Evolutionary conservation across 495 filamentous ascomycete species (phyloP).

Genomic region (Xylaria venustula): DNA sequence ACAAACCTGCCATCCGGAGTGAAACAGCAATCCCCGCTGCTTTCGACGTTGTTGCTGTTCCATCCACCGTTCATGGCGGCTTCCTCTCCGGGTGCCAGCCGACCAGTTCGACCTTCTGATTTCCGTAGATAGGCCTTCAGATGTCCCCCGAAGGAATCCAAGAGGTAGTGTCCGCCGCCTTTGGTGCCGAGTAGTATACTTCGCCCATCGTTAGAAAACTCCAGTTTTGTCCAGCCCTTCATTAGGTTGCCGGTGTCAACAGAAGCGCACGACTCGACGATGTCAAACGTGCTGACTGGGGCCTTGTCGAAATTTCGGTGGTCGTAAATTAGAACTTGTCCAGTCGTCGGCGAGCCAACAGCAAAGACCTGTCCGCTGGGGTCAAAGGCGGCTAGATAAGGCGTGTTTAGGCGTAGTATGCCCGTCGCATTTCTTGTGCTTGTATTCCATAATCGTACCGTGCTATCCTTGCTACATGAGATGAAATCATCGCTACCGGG

Average conservation of each 20-base stretch:
- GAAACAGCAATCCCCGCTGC: slow-evolving; percentile 81
- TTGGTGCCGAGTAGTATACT: slow-evolving; percentile 77
- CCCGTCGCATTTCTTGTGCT: slow-evolving; percentile 71
- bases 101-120: slow-evolving; percentile 39
- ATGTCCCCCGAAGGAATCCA: slow-evolving; percentile 84
- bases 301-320: slow-evolving; percentile 86
- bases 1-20: slow-evolving; percentile 84
- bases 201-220: slow-evolving; percentile 95
- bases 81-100: slow-evolving; percentile 49
- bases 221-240: slow-evolving; percentile 77
- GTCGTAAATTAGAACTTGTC: slow-evolving; percentile 85
- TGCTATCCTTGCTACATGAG: slow-evolving; percentile 85
- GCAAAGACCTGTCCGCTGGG: slow-evolving; percentile 87
- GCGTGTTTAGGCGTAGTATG: slow-evolving; percentile 69
- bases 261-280: slow-evolving; percentile 45
- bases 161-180: slow-evolving; percentile 75
- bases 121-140: slow-evolving; percentile 63
- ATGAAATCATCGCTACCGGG: slow-evolving; percentile 84
- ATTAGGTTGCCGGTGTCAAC: slow-evolving; percentile 37
- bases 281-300: slow-evolving; percentile 84
- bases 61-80: slow-evolving; percentile 26
- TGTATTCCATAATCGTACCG: slow-evolving; percentile 83
- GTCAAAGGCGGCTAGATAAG: slow-evolving; percentile 85
- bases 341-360: slow-evolving; percentile 75
- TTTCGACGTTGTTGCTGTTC: slow-evolving; percentile 39